Evolutionary conservation across 345 rosid genomes (phyloP).

Genomic region (Salix brachista): DNA sequence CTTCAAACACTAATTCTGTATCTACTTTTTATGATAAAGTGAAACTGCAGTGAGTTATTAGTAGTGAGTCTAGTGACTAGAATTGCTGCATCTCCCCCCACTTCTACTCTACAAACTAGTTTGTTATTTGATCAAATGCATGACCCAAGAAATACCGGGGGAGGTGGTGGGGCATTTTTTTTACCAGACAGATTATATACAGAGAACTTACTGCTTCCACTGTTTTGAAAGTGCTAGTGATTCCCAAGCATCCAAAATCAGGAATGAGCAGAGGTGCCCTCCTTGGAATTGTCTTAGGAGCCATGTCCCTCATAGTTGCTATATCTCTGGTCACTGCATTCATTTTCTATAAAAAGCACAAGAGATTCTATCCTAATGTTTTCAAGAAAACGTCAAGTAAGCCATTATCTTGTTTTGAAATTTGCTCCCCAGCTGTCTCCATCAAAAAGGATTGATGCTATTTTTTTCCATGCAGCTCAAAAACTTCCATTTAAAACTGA

Average conservation of each 20-base stretch:
- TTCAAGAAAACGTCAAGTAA: slow-evolving; percentile 6
- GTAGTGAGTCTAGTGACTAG: too few species aligned
- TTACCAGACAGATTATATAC: too few species aligned
- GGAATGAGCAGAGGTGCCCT: slow-evolving; percentile 16
- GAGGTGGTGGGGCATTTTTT: too few species aligned
- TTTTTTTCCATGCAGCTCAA: slow-evolving; percentile 16
- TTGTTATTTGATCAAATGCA: too few species aligned
- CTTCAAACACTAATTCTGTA: too few species aligned
- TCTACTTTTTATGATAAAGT: too few species aligned
- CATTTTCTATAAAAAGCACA: slow-evolving; percentile 1
- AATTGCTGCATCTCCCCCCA: too few species aligned
- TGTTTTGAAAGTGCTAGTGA: background rate
- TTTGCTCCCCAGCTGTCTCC: background rate
- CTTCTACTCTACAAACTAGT: too few species aligned
- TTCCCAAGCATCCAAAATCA: background rate
- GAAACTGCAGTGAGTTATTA: too few species aligned
- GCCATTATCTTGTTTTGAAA: background rate
- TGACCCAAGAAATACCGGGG: too few species aligned
- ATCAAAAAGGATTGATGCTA: background rate
- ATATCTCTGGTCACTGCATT: slow-evolving; percentile 9
- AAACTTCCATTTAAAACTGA: slow-evolving; percentile 36
- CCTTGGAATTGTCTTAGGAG: slow-evolving; percentile 19
- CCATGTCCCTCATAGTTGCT: background rate
- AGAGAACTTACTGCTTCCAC: too few species aligned
- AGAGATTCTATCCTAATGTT: background rate